Percentiles rank a stretch among this genome's conserved stretches.
These are phyloP conservation scores for Babesia bigemina DNA, from an alignment of 169 alveolate species.

Conservation along the genomic window DNA sequence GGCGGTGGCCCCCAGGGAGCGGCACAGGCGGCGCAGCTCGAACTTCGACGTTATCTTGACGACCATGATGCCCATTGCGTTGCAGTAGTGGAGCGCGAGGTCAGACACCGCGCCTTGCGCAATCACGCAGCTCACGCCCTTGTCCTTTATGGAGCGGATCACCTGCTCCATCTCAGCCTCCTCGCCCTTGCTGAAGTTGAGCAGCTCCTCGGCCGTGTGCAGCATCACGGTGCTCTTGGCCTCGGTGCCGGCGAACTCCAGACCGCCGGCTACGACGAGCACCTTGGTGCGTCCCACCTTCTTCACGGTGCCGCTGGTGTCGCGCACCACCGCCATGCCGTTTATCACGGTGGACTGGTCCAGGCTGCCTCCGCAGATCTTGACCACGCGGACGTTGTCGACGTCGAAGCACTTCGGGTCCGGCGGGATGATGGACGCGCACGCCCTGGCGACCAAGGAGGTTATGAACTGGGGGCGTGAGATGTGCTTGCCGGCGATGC, in stretches of 20 bases:
- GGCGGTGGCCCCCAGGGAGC: slow-evolving; percentile 93
- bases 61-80: slow-evolving; percentile 93
- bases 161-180: slow-evolving; percentile 89
- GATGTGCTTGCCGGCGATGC: slow-evolving; percentile 72
- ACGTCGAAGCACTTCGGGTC: slow-evolving; percentile 90
- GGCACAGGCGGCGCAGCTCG: slow-evolving; percentile 94
- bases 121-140: slow-evolving; percentile 91
- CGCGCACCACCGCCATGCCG: slow-evolving; percentile 91
- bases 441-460: slow-evolving; percentile 88
- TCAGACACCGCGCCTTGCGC: slow-evolving; percentile 95
- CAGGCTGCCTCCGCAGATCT: slow-evolving; percentile 95
- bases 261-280: slow-evolving; percentile 94
- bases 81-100: slow-evolving; percentile 95
- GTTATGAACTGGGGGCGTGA: slow-evolving; percentile 41
- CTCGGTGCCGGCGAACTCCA: slow-evolving; percentile 95
- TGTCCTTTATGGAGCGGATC: slow-evolving; percentile 83
- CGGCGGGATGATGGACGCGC: slow-evolving; percentile 89
- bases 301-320: slow-evolving; percentile 91
- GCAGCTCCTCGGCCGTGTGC: slow-evolving; percentile 94
- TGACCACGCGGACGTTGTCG: slow-evolving; percentile 96
- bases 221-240: slow-evolving; percentile 98
- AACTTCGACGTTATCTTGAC: slow-evolving; percentile 91
- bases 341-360: slow-evolving; percentile 87
- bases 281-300: slow-evolving; percentile 92
- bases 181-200: slow-evolving; percentile 90